A percentile compares a stretch with the other conserved stretches of the same genome.
These are phyloP conservation scores for Eucalyptus camaldulensis DNA, from an alignment of 345 rosid species.

Conservation along the genomic window DNA sequence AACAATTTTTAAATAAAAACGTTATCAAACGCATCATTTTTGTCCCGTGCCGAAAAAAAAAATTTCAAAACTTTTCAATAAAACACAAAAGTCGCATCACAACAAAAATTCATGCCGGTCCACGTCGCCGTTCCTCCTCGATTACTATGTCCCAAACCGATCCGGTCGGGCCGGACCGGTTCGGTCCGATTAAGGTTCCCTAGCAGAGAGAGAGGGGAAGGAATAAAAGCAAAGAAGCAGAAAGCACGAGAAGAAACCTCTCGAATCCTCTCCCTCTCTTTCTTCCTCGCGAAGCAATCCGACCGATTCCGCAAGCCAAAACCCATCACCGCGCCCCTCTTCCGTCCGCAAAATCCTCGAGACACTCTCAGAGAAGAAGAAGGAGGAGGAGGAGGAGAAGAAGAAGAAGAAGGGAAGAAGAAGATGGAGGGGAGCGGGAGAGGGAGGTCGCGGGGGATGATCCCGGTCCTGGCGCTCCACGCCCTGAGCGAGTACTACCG, in stretches of 20 bases:
- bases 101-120: too few species aligned
- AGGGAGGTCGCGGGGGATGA: constrained; percentile 45
- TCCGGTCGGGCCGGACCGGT: neutral
- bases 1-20: too few species aligned
- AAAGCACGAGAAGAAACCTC: neutral
- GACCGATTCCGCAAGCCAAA: neutral
- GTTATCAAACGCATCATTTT: too few species aligned
- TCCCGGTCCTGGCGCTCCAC: constrained; percentile 70
- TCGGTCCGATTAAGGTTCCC: neutral
- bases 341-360: neutral
- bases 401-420: neutral
- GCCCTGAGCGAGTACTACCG: constrained; percentile 60
- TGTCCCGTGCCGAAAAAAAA: neutral
- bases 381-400: too few species aligned
- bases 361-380: neutral
- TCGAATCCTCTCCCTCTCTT: neutral
- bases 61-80: neutral
- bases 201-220: neutral
- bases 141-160: neutral
- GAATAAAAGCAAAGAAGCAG: neutral
- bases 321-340: neutral
- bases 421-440: constrained; percentile 14
- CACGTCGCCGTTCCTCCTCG: neutral
- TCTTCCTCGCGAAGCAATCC: neutral
- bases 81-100: neutral